These are phyloP conservation scores for Ophiosphaerella herpotricha DNA, from an alignment of 2,329 filamentous ascomycete genomes.

Conservation along the genomic window DNA sequence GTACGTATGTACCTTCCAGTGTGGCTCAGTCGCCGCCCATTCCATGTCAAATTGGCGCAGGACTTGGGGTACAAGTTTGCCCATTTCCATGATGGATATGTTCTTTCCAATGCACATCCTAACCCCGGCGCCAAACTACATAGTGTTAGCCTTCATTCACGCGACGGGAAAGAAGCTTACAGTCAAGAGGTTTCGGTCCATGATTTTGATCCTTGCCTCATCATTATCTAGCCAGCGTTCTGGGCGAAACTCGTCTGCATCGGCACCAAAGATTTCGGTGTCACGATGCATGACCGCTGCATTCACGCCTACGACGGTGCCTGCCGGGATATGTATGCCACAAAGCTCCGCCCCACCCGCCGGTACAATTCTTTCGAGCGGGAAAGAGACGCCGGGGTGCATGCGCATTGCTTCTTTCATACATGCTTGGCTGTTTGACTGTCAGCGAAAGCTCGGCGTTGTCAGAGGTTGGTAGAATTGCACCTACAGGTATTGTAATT, in stretches of 20 bases:
- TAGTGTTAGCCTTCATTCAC: too few species aligned
- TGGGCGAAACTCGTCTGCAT: constrained; percentile 46
- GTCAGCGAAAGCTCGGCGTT: too few species aligned
- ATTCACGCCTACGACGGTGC: constrained; percentile 21
- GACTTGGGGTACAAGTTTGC: not conserved
- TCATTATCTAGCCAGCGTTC: constrained; percentile 46
- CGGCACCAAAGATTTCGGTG: constrained; percentile 40
- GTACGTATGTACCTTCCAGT: too few species aligned
- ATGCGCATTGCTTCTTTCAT: constrained; percentile 50
- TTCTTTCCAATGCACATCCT: constrained; percentile 1
- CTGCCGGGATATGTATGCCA: not conserved
- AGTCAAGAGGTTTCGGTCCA: too few species aligned
- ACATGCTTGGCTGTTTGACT: constrained; percentile 26
- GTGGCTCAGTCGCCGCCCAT: too few species aligned
- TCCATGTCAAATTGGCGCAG: too few species aligned
- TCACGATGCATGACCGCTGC: constrained; percentile 51
- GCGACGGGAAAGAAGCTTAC: not conserved
- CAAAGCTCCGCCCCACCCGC: not conserved
- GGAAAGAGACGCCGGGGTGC: constrained; percentile 48
- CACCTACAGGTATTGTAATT: constrained; percentile 43
- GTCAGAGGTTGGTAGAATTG: too few species aligned
- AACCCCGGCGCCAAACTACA: not conserved
- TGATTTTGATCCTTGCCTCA: too few species aligned
- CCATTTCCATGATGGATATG: not conserved
- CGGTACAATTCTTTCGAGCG: constrained; percentile 14